phyloP scores from a whole-genome alignment of 2,329 filamentous ascomycete genomes.

The Diaporthe sp. region DNA sequence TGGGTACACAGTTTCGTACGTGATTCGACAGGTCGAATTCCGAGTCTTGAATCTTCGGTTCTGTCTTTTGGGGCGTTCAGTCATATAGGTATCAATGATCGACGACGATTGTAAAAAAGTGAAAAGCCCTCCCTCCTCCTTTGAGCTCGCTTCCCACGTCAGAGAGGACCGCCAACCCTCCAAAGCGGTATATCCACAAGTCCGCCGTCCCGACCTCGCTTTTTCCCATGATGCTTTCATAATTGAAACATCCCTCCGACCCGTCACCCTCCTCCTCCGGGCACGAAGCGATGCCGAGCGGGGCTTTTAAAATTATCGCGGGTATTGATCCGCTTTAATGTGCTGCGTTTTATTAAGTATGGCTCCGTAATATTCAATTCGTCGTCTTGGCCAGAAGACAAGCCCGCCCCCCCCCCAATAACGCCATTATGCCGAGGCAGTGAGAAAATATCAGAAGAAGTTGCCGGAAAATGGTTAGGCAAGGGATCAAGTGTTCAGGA shows the following conservation, averaged over 20 bases:
- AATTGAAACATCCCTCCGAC: background rate
- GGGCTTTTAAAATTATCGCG: constrained; percentile 11
- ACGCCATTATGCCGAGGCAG: background rate
- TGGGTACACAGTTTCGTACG: background rate
- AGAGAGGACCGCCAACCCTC: background rate
- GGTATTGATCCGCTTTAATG: background rate
- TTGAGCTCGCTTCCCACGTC: background rate
- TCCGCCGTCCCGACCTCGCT: background rate
- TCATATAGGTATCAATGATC: constrained; percentile 13
- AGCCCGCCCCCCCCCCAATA: background rate
- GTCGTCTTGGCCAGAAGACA: background rate
- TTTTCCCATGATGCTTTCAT: background rate
- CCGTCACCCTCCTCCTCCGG: background rate
- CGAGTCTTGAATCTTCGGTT: background rate
- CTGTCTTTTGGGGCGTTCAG: background rate
- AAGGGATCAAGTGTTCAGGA: constrained; percentile 36
- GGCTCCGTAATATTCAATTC: background rate
- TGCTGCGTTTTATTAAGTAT: background rate
- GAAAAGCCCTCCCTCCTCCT: background rate
- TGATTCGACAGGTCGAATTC: background rate
- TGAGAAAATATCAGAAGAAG: background rate
- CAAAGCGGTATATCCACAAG: background rate
- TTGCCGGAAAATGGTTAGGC: background rate
- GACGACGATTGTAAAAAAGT: background rate
- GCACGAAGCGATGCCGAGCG: background rate